Conservation (phyloP, 495 filamentous ascomycete genomes). For the Hypomontagnella submonticulosa region DNA sequence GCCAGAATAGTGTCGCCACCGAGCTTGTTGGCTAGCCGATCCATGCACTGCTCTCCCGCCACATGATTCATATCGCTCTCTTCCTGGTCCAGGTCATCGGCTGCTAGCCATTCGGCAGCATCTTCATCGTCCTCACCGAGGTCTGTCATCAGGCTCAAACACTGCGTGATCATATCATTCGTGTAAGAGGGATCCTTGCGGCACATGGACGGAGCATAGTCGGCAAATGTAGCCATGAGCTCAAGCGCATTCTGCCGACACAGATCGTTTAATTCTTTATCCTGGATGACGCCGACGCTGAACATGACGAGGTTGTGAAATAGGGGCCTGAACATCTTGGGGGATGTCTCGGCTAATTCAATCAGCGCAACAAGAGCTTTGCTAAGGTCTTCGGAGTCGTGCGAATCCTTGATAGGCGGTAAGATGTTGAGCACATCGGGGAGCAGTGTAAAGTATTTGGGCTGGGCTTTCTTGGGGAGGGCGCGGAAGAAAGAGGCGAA, state of each 20-base stretch:
- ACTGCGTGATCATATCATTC: slow-evolving; percentile 97
- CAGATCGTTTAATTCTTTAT: slow-evolving; percentile 91
- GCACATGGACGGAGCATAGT: slow-evolving; percentile 93
- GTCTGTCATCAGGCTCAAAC: slow-evolving; percentile 99
- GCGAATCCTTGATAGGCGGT: slow-evolving; percentile 88
- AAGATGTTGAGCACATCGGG: slow-evolving; percentile 92
- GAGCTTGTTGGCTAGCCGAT: slow-evolving; percentile 95
- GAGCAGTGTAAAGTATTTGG: slow-evolving; percentile 86
- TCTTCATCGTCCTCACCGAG: slow-evolving; percentile 95
- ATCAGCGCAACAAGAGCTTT: slow-evolving; percentile 90
- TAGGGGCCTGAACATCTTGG: slow-evolving; percentile 94
- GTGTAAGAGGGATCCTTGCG: slow-evolving; percentile 91
- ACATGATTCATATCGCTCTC: slow-evolving; percentile 99
- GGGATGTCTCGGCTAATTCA: slow-evolving; percentile 88
- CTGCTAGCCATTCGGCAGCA: slow-evolving; percentile 90
- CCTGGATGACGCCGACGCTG: slow-evolving; percentile 89
- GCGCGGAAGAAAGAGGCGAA: slow-evolving; percentile 96
- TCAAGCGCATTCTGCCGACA: slow-evolving; percentile 95
- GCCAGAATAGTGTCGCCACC: slow-evolving; percentile 86
- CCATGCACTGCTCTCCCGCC: slow-evolving; percentile 98
- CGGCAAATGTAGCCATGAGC: slow-evolving; percentile 97
- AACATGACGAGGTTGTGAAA: slow-evolving; percentile 94
- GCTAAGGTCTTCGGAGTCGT: slow-evolving; percentile 88
- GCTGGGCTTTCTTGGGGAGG: slow-evolving; percentile 83
- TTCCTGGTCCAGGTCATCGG: slow-evolving; percentile 94